phyloP scores from a whole-genome alignment of 208 protist species.

The Acanthamoeba quina region DNA sequence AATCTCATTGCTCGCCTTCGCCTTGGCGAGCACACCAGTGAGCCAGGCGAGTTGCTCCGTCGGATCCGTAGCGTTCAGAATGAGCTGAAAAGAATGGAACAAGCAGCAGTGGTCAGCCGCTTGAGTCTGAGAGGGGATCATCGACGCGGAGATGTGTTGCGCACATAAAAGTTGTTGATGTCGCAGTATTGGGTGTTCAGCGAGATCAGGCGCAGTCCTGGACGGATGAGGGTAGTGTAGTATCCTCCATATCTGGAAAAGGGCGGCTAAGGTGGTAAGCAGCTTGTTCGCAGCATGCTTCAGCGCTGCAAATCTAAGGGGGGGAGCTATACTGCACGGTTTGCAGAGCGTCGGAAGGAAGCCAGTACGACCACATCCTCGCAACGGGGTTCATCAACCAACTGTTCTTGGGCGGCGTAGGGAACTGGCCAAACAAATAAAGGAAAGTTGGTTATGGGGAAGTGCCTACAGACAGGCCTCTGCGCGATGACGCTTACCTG shows the following conservation, averaged over 20 bases:
- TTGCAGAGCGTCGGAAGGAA: not conserved
- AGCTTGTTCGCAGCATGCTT: not conserved
- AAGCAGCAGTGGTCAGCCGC: not conserved
- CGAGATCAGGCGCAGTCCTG: conserved; percentile 30
- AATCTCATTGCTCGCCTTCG: conserved; percentile 9
- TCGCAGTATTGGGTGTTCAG: conserved; percentile 62
- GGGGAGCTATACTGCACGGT: not conserved
- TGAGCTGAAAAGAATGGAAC: not conserved
- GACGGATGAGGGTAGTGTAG: conserved; percentile 18
- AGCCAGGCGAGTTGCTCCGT: conserved; percentile 46
- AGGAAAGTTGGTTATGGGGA: not conserved
- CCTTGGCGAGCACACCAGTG: not conserved
- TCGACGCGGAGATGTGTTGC: not conserved
- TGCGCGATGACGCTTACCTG: not conserved
- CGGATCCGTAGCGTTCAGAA: conserved; percentile 41
- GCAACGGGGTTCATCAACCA: conserved; percentile 57
- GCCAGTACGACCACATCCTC: conserved; percentile 11
- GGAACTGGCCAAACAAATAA: not conserved
- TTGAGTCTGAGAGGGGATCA: not conserved
- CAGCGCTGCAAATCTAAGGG: not conserved
- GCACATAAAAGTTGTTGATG: conserved; percentile 56
- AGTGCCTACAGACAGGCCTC: not conserved
- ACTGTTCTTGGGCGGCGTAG: not conserved
- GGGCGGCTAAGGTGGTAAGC: not conserved
- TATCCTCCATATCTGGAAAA: conserved; percentile 14